Evolutionary conservation across 1,284 basidiomycete genomes (phyloP).

Genomic region (Cryptococcus sp.): DNA sequence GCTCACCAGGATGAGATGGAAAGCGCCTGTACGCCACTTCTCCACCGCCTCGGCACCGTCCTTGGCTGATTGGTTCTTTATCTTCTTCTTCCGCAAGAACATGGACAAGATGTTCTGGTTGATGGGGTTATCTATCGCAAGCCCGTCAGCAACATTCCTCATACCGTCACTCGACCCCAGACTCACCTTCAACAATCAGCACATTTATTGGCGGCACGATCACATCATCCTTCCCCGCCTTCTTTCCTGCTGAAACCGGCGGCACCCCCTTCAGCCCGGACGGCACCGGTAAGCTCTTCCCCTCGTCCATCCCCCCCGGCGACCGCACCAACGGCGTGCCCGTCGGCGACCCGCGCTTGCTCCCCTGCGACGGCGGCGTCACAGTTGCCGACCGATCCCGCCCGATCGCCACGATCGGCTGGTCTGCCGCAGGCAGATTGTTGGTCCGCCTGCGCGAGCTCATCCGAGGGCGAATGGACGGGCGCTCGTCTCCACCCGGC

Average conservation of each 20-base stretch:
- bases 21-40: constrained; percentile 90
- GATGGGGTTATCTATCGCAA: constrained; percentile 84
- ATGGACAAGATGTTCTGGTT: constrained; percentile 95
- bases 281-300: background rate
- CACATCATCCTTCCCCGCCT: constrained; percentile 49
- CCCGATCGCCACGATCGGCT: constrained; percentile 36
- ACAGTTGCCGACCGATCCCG: constrained; percentile 32
- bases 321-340: constrained; percentile 12
- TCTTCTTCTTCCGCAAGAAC: constrained; percentile 94
- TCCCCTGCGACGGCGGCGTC: constrained; percentile 12
- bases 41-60: constrained; percentile 94
- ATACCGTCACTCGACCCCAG: background rate
- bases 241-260: constrained; percentile 23
- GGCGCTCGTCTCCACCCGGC: background rate
- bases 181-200: constrained; percentile 86
- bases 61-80: constrained; percentile 90
- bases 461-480: constrained; percentile 6
- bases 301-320: constrained; percentile 5
- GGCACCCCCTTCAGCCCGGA: constrained; percentile 3
- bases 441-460: constrained; percentile 22
- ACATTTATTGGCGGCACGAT: constrained; percentile 93
- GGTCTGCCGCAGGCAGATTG: constrained; percentile 25
- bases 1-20: constrained; percentile 90
- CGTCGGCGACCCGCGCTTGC: constrained; percentile 7
- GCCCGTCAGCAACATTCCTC: constrained; percentile 10